Conservation (phyloP, 2,329 filamentous ascomycete species). For the Massarina eburnea region DNA sequence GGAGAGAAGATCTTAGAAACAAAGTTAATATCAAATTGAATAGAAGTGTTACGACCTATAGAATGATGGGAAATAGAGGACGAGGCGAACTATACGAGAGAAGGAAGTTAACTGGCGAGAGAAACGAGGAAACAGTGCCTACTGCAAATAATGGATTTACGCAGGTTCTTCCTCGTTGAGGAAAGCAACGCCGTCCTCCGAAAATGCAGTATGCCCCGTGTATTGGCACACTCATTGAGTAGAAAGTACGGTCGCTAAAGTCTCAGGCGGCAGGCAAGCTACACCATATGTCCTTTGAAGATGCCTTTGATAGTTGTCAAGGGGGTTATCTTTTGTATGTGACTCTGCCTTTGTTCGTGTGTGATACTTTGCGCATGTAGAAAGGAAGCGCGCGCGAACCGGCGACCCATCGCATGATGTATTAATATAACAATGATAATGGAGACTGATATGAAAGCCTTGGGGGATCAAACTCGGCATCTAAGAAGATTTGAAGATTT, state of each 20-base stretch:
- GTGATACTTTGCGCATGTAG: too few species aligned
- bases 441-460: background rate
- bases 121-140: background rate
- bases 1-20: background rate
- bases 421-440: too few species aligned
- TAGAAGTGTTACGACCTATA: too few species aligned
- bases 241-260: background rate
- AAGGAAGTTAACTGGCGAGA: background rate
- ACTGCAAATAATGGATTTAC: background rate
- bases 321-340: background rate
- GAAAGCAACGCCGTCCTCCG: conserved; percentile 7
- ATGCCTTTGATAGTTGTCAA: background rate
- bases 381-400: too few species aligned
- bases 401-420: too few species aligned
- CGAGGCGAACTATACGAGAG: background rate
- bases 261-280: background rate
- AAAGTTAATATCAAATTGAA: background rate
- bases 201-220: conserved; percentile 8
- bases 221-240: conserved; percentile 1
- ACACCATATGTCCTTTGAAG: background rate
- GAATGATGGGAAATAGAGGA: too few species aligned
- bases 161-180: conserved; percentile 7
- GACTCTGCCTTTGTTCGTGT: too few species aligned
- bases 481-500: conserved; percentile 16
- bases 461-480: background rate